phyloP scores from a whole-genome alignment of 225 moss, liverwort and hornwort species.

The Bryum argenteum region DNA sequence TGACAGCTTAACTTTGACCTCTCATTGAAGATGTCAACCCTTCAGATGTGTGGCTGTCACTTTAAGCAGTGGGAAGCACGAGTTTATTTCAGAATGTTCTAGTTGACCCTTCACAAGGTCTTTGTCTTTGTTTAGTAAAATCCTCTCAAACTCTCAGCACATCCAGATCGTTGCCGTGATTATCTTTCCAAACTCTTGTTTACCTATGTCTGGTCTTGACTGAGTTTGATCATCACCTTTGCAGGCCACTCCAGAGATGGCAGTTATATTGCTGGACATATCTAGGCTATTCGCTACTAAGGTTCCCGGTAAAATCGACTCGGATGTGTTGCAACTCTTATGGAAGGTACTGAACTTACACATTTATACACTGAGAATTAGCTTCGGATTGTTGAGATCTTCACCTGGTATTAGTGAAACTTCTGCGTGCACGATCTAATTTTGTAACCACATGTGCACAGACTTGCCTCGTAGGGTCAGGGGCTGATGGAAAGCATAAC shows the following conservation, averaged over 20 bases:
- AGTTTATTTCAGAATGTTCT: conserved; percentile 11
- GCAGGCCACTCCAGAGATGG: conserved; percentile 99
- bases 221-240: conserved; percentile 32
- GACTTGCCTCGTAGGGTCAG: conserved; percentile 98
- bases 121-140: conserved; percentile 18
- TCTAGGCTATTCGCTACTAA: conserved; percentile 98
- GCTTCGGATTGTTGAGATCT: conserved; percentile 14
- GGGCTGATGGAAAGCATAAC: conserved; percentile 95
- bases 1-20: background rate
- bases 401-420: conserved; percentile 13
- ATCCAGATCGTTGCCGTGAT: conserved; percentile 8
- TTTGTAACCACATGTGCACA: conserved; percentile 36
- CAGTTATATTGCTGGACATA: conserved; percentile 95
- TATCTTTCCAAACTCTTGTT: conserved; percentile 2
- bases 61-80: conserved; percentile 17
- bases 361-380: conserved; percentile 1
- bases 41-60: conserved; percentile 18
- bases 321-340: conserved; percentile 93
- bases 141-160: conserved; percentile 18
- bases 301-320: conserved; percentile 98
- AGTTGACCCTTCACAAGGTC: conserved; percentile 4
- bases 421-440: conserved; percentile 38
- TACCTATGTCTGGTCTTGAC: conserved; percentile 28
- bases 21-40: conserved; percentile 7
- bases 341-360: conserved; percentile 76